Base-by-base conservation (phyloP, 768 basidiomycete genomes). In the Coprinopsis strossmayeri region DNA sequence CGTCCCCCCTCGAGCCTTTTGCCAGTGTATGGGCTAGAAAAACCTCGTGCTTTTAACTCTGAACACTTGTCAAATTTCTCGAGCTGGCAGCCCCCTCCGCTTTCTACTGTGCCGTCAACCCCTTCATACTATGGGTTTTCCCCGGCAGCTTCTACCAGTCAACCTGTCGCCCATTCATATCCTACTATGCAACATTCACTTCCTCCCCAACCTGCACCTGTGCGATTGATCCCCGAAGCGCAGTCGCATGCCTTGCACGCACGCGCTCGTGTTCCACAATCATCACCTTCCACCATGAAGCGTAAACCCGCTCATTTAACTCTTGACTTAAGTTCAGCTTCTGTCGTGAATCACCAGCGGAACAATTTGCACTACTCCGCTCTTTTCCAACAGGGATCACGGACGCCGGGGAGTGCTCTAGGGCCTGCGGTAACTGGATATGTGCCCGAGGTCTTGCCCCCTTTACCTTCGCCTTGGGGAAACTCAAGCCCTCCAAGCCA, bases 381-480 rank as follows among this genome's bases (percentile, higher is more conserved):
- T 5, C 27, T 45, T 7, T 45, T 45, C 28, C 43, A 45, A 27
- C 43, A 45, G 23, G 43, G 9, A 11, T 27, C 43, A 3, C 25
- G 43, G 5, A 45, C 27, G 12, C 43, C 43, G 20, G n/a, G n/a
- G 11, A 17, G 25, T n/a, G 18, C 28, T 3, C 43, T 23, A 12
- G 24, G 10, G 20, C 20, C 5, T 15, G 15, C 43, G 5, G 18
- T 45, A 7, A 15, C 11, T 11, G 43, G 7, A 9, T 5, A 9
- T 17, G 7, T 20, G 4, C 7, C 15, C 3, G 43, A 45, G 20
- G 5, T 23, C 30, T 11, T 45, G 10, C 43, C 43, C 4, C 43
- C 43, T 12, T 18, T 45, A 11, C 43, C 43, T 28, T 45, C 43
- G 3, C 43, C 43, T 32, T 45, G 43, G 43, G 30, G 43, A 27